phyloP scores from a whole-genome alignment of 257 asterid species.

The Eucommia ulmoides region DNA sequence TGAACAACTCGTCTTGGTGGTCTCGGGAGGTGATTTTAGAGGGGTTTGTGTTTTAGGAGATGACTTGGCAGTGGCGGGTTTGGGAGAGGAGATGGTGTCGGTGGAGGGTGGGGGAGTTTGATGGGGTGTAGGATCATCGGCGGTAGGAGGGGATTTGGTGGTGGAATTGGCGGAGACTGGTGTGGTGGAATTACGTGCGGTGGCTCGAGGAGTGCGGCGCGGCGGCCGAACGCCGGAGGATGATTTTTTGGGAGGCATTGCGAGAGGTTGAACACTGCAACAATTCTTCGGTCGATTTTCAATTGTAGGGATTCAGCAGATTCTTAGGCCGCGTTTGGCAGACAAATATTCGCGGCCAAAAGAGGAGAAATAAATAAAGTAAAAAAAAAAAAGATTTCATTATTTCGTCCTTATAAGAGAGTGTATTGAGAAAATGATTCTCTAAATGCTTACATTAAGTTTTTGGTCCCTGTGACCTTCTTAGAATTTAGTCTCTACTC shows the following conservation, averaged over 20 bases:
- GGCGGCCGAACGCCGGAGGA: constrained; percentile 9
- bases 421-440: too few relatives aligned
- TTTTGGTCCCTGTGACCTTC: too few relatives aligned
- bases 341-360: too few relatives aligned
- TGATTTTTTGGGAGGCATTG: constrained; percentile 34
- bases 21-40: neutral
- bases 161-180: constrained; percentile 2
- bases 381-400: too few relatives aligned
- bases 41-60: neutral
- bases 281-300: too few relatives aligned
- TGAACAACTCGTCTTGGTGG: neutral
- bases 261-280: too few relatives aligned
- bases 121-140: constrained; percentile 4
- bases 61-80: neutral
- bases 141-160: neutral
- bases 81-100: constrained; percentile 5
- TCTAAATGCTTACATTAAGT: too few relatives aligned
- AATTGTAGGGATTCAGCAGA: too few relatives aligned
- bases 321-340: too few relatives aligned
- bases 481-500: too few relatives aligned
- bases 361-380: too few relatives aligned
- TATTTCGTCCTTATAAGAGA: too few relatives aligned
- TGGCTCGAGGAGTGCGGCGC: constrained; percentile 9
- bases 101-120: constrained; percentile 6
- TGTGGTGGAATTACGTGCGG: constrained; percentile 10